Conservation (phyloP, 805 yeast genomes). For the Tetrapisispora phaffii region DNA sequence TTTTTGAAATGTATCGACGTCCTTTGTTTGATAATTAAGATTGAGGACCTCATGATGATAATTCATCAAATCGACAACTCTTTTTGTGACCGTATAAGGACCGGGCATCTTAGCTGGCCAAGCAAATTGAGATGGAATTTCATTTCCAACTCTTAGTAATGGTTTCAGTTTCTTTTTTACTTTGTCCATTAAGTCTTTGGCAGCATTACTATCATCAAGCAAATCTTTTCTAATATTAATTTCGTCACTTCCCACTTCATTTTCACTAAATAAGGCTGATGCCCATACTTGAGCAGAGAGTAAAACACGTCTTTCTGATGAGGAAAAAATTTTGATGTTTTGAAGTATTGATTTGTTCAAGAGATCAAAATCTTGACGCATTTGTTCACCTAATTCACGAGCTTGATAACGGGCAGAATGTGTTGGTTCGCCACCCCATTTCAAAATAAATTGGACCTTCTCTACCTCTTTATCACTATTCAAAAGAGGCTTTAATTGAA, state of each 20-base stretch:
- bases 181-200: conserved; percentile 94
- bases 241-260: conserved; percentile 65
- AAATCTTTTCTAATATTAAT: conserved; percentile 79
- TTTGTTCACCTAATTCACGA: conserved; percentile 88
- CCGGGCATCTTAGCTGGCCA: conserved; percentile 99
- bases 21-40: conserved; percentile 58
- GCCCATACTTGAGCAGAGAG: conserved; percentile 87
- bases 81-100: conserved; percentile 84
- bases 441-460: conserved; percentile 88
- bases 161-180: conserved; percentile 96
- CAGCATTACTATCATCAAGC: conserved; percentile 94
- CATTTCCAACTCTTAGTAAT: conserved; percentile 84
- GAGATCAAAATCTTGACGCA: conserved; percentile 82
- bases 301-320: conserved; percentile 90
- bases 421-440: conserved; percentile 99
- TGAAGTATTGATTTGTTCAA: conserved; percentile 76
- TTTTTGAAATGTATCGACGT: conserved; percentile 58
- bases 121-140: conserved; percentile 93
- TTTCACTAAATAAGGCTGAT: conserved; percentile 61
- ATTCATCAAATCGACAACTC: conserved; percentile 93
- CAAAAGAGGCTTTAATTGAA: conserved; percentile 85
- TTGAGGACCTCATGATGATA: conserved; percentile 80
- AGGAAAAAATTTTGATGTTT: conserved; percentile 77
- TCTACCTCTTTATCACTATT: conserved; percentile 64
- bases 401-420: conserved; percentile 95